phyloP scores from a whole-genome alignment of 164 flowering plant species.

The Protea cynaroides region DNA sequence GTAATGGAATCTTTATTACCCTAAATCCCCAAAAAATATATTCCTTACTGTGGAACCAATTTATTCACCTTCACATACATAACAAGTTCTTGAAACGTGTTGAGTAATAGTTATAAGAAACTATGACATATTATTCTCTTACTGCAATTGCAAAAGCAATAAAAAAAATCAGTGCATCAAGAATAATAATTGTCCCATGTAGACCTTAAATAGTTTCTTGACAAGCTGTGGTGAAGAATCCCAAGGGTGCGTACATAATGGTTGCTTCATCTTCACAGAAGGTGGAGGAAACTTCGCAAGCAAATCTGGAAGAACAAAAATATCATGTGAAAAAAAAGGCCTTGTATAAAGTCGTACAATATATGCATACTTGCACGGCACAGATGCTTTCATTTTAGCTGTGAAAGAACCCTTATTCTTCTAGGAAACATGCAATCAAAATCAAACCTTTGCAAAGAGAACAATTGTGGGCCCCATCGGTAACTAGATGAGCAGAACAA shows the following conservation, averaged over 20 bases:
- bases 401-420: background rate
- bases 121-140: background rate
- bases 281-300: conserved; percentile 85
- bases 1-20: no score
- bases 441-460: conserved; percentile 82
- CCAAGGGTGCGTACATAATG: conserved; percentile 74
- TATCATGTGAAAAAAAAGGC: conserved; percentile 2
- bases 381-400: background rate
- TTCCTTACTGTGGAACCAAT: no score
- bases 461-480: conserved; percentile 49
- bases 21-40: no score
- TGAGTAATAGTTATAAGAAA: background rate
- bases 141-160: background rate
- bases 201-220: conserved; percentile 88
- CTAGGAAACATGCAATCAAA: background rate
- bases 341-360: background rate
- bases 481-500: conserved; percentile 59
- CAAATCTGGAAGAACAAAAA: conserved; percentile 47
- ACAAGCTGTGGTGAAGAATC: conserved; percentile 65
- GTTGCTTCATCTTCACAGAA: conserved; percentile 81
- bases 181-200: background rate
- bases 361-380: background rate
- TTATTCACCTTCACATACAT: no score
- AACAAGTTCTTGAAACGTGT: no score
- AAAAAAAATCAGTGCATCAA: background rate